phyloP scores from a whole-genome alignment of 257 asterid genomes.

The Scutellaria galericulata region DNA sequence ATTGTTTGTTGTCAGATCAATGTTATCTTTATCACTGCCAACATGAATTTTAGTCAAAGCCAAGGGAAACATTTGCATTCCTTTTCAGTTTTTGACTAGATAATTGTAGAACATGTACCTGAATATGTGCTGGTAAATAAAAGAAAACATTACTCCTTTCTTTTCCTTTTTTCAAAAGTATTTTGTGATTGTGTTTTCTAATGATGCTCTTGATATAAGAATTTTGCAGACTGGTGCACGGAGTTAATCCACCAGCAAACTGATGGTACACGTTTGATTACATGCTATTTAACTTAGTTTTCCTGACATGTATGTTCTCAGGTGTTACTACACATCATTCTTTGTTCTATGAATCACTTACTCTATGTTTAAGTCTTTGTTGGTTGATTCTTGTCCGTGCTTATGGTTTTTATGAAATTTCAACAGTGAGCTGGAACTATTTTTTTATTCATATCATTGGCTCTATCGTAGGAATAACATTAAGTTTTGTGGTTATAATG shows the following conservation, averaged over 20 bases:
- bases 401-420: not conserved
- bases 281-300: not conserved
- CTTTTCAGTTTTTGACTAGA: not conserved
- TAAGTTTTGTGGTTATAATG: not conserved
- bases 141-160: not conserved
- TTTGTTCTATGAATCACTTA: not conserved
- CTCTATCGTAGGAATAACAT: not conserved
- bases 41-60: not conserved
- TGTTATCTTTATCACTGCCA: not conserved
- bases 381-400: not conserved
- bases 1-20: not conserved
- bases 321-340: not conserved
- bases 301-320: not conserved
- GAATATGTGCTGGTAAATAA: not conserved
- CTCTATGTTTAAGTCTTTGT: not conserved
- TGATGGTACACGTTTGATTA: not conserved
- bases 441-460: not conserved
- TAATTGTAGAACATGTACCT: not conserved
- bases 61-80: not conserved
- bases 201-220: not conserved
- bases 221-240: not conserved
- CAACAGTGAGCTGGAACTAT: not conserved
- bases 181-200: constrained; percentile 7
- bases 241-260: not conserved
- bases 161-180: not conserved